These are phyloP conservation scores for Rhododendron vialii DNA, from an alignment of 148 eudicot species.

Conservation along the genomic window DNA sequence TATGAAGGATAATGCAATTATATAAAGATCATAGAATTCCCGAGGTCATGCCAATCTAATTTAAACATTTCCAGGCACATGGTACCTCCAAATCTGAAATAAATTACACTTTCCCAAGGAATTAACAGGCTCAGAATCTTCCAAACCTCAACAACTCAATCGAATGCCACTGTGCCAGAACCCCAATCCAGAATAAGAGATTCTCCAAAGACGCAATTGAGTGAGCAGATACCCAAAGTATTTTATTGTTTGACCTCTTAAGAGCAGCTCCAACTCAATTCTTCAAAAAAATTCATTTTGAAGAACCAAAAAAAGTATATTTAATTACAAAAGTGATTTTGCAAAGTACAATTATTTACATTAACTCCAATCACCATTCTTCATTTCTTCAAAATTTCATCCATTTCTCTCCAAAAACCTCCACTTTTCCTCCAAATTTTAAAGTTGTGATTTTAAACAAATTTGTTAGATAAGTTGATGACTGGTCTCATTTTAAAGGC, in stretches of 20 bases:
- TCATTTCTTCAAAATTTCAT: too few species aligned
- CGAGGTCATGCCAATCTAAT: background rate
- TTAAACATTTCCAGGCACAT: background rate
- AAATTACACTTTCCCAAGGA: background rate
- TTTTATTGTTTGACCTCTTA: background rate
- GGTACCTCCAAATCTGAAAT: background rate
- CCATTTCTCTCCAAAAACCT: too few species aligned
- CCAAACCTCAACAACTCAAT: constrained; percentile 7
- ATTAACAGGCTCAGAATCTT: background rate
- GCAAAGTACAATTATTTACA: too few species aligned
- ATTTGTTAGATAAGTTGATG: too few species aligned
- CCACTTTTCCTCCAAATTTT: too few species aligned
- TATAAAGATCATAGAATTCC: background rate
- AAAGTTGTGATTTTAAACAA: too few species aligned
- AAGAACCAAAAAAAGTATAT: background rate
- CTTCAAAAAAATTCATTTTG: background rate
- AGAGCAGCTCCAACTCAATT: background rate
- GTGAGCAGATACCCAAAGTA: background rate
- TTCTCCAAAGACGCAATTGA: background rate
- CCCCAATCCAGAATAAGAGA: background rate
- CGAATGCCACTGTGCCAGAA: background rate
- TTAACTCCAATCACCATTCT: too few species aligned
- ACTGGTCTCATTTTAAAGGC: too few species aligned
- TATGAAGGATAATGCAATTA: background rate
- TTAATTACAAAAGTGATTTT: too few species aligned